Evolutionary conservation across 2,329 filamentous ascomycete genomes (phyloP).

Genomic region (Fusarium veterinarium): DNA sequence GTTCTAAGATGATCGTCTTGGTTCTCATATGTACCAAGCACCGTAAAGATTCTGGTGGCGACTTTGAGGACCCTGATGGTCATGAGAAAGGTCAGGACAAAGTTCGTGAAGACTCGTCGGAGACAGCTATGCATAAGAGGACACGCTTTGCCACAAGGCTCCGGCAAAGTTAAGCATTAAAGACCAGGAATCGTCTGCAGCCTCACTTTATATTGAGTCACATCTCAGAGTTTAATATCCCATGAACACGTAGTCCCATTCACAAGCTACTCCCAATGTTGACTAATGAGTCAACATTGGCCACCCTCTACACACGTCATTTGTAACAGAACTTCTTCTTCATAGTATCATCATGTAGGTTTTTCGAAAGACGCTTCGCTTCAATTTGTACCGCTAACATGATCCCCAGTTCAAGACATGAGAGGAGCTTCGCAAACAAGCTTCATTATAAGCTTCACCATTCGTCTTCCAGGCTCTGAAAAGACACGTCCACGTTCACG

Average conservation of each 20-base stretch:
- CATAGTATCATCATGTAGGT: not conserved
- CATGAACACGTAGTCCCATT: not conserved
- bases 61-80: fast-evolving
- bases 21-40: too few species aligned
- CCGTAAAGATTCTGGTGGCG: too few species aligned
- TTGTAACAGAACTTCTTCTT: not conserved
- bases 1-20: too few species aligned
- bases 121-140: not conserved
- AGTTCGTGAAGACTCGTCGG: not conserved
- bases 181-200: not conserved
- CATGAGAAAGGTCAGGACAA: not conserved
- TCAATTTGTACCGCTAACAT: not conserved
- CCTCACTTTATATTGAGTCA: not conserved
- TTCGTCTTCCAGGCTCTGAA: not conserved
- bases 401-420: not conserved
- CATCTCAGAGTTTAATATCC: not conserved
- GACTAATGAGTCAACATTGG: not conserved
- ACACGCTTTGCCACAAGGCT: too few species aligned
- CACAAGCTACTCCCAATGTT: not conserved
- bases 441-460: not conserved
- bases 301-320: not conserved
- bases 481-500: not conserved
- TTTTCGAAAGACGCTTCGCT: not conserved
- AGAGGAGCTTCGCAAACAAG: not conserved
- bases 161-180: not conserved